Evolutionary conservation across 2,329 filamentous ascomycete genomes (phyloP), one percentile per base, ranked within the genome.

Genomic region (Fusarium robinianum): DNA sequence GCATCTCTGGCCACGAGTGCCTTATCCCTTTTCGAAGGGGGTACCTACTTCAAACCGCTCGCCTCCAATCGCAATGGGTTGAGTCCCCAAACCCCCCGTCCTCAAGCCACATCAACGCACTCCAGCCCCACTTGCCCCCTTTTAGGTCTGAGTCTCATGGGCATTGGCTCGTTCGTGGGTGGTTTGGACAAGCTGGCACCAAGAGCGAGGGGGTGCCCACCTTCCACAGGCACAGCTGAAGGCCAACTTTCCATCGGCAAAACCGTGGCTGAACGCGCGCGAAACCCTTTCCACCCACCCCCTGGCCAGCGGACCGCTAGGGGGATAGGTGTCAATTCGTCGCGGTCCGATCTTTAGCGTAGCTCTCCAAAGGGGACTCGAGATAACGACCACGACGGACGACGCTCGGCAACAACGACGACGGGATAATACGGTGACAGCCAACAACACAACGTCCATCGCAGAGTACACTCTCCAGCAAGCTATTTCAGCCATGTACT

Each of bases 301-400:
- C 34, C 23, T 31, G 36, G 24, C 31, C 46, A 41, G 33, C 22
- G 40, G 41, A 22, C 25, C n/a, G n/a, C n/a, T n/a, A 32, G 49
- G 49, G 49, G 54, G 54, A 64, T 61, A 62, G 58, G 62, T 64
- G 62, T 64, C 59, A 64, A 61, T 63, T 63, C 57, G 50, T 50
- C 39, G 53, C 50, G 41, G 54, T 55, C 41, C 41, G 43, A 50
- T 51, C 31, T 41, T 49, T 44, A 52, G 47, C 39, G 39, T 41
- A 58, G 53, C 43, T 58, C 41, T 44, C 37, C 37, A 36, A 41
- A 29, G 42, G 30, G 44, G 51, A 46, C 35, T 38, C 37, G 41
- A 26, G 31, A 49, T 29, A 23, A 41, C 19, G 30, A 34, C 33
- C 21, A 34, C 43, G 35, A 45, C 36, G 11, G 22, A 43, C 30